Evolutionary conservation across 73 alveolate species (phyloP).

Genomic region (Paramecium caudatum): DNA sequence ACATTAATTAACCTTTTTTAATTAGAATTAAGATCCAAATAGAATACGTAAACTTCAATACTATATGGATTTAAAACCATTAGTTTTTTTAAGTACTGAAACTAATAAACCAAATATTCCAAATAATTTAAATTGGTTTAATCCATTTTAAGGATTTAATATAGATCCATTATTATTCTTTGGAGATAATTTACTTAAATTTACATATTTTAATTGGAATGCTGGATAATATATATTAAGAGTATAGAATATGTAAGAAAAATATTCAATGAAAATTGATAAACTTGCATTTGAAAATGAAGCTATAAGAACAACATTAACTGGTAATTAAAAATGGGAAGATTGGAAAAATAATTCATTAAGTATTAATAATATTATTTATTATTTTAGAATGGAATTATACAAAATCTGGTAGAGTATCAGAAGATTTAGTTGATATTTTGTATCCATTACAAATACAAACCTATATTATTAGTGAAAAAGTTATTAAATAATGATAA

Average conservation of each 20-base stretch:
- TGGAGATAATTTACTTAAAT: constrained; percentile 10
- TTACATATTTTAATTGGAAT: background rate
- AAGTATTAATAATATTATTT: background rate
- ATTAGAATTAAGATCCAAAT: background rate
- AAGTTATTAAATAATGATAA: no score
- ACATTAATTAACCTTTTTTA: constrained; percentile 59
- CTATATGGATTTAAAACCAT: constrained; percentile 20
- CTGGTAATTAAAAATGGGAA: constrained; percentile 27
- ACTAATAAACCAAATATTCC: background rate
- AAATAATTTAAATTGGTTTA: background rate
- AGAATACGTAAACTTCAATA: constrained; percentile 6
- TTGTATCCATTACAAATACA: background rate
- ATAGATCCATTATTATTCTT: background rate
- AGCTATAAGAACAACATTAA: constrained; percentile 15
- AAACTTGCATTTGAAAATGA: background rate
- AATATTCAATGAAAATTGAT: constrained; percentile 27
- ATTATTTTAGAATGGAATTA: constrained; percentile 39
- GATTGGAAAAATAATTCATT: constrained; percentile 30
- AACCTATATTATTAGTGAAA: background rate
- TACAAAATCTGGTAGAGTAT: background rate
- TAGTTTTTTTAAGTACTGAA: constrained; percentile 12
- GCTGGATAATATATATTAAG: constrained; percentile 15
- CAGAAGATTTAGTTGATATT: constrained; percentile 22
- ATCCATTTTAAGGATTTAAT: background rate
- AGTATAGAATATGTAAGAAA: constrained; percentile 19